Percentiles rank a stretch among this genome's conserved stretches.
Evolutionary conservation across 1,284 basidiomycete genomes (phyloP).

Genomic region (Termitomyces sp.): DNA sequence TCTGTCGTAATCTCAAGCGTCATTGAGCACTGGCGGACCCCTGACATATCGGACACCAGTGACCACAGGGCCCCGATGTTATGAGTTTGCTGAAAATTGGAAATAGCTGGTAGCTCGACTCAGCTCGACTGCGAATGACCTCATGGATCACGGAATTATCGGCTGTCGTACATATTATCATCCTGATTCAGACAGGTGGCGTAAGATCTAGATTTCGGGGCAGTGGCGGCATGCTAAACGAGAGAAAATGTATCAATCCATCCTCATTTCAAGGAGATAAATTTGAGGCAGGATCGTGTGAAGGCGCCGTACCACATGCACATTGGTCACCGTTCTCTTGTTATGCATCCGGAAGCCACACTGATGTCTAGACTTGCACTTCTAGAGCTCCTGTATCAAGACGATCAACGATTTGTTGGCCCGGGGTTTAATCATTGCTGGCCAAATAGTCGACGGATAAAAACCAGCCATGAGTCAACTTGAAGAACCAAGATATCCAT

Average conservation of each 20-base stretch:
- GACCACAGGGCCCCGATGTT: neutral
- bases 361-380: neutral
- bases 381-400: neutral
- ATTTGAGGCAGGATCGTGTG: neutral
- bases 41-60: too few relatives aligned
- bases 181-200: neutral
- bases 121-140: too few relatives aligned
- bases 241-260: too few relatives aligned
- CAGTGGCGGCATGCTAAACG: neutral
- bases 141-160: too few relatives aligned
- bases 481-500: neutral
- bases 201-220: neutral
- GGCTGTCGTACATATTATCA: too few relatives aligned
- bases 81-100: too few relatives aligned
- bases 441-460: slow-evolving; percentile 1
- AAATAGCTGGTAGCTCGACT: too few relatives aligned
- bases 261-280: neutral
- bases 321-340: neutral
- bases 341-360: neutral
- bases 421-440: neutral
- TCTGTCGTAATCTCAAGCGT: neutral
- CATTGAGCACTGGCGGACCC: neutral
- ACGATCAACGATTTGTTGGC: neutral
- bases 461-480: neutral
- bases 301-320: neutral